Base-by-base conservation (phyloP, 2,329 filamentous ascomycete species). In the Diatrype stigma region DNA sequence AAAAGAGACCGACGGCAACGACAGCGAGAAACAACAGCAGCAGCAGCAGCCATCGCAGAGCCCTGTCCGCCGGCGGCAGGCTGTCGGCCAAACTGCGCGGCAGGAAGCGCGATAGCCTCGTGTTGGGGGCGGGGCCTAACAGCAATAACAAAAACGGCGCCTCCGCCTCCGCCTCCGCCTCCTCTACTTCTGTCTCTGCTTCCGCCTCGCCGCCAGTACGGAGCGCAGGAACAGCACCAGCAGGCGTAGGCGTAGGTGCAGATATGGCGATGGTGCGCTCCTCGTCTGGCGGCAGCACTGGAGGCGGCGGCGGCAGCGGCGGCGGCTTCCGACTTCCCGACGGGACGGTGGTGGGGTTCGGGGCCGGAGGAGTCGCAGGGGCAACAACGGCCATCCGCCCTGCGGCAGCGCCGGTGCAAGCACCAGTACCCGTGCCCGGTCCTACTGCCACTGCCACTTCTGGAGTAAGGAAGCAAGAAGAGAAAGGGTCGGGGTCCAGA, bases 321-420 rank as follows among this genome's bases (percentile, higher is more conserved):
- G 63, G 61, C 2, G 65, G 64, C 1, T 54, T 67, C 37, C 53
- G 57, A 30, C 56, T 66, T 16, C 54, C 58, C 14, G 53, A 65
- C 32, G 64, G 63, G 3, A 55, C 50, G 6, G 50, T 65, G 2
- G 59, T 66, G 26, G 64, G 61, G 47, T 67, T 66, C 32, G 64
- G 63, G 10, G 40, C 3, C 16, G 19, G n/a, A 11, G 19, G 3
- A n/a, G n/a, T n/a, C n/a, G n/a, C n/a, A n/a, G n/a, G n/a, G n/a
- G n/a, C n/a, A n/a, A n/a, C n/a, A n/a, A 30, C 26, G 10, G 26
- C 6, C 26, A 10, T 30, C 26, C 26, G 5, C 26, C 26, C 26
- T 6, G 26, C 10, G 10, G 26, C 26, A 6, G 26, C 26, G 26
- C 6, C 26, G 26, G 26, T 10, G 26, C 5, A 30, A 10, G 26